phyloP scores from a whole-genome alignment of 768 basidiomycete species.

The Rhodotorula toruloides region DNA sequence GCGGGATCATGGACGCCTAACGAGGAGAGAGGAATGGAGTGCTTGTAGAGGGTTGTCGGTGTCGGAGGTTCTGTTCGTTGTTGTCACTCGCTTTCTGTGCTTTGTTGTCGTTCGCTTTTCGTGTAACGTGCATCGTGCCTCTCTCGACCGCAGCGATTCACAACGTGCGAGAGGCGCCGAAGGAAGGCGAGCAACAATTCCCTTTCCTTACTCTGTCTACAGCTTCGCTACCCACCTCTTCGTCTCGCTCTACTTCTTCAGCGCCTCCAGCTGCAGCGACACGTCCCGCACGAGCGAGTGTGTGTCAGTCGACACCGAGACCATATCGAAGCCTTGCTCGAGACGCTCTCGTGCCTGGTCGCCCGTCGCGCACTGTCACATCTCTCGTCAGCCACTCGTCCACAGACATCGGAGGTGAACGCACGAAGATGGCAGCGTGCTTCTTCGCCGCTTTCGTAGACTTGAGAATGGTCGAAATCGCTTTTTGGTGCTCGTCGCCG shows the following conservation, averaged over 20 bases:
- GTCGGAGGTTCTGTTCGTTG: no score
- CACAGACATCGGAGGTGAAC: neutral
- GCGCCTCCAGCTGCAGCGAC: neutral
- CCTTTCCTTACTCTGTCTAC: no score
- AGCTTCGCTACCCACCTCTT: no score
- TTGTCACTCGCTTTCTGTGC: no score
- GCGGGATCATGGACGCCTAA: no score
- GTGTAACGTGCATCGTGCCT: no score
- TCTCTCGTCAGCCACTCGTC: neutral
- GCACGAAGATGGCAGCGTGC: slow-evolving; percentile 27
- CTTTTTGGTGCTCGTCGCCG: slow-evolving; percentile 44
- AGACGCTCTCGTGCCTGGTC: neutral
- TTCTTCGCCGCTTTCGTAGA: slow-evolving; percentile 47
- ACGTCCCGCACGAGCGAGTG: neutral
- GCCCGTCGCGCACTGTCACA: neutral
- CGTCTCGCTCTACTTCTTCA: neutral
- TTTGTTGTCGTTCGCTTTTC: no score
- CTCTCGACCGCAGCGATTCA: no score
- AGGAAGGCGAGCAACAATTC: no score
- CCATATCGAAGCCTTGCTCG: slow-evolving; percentile 7
- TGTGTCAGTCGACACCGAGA: neutral
- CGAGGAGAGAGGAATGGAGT: no score
- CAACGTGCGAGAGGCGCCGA: no score
- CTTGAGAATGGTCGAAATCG: slow-evolving; percentile 44
- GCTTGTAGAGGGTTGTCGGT: no score